Base-by-base conservation (phyloP, 1,284 basidiomycete species). In the Tilletiaria anomala region DNA sequence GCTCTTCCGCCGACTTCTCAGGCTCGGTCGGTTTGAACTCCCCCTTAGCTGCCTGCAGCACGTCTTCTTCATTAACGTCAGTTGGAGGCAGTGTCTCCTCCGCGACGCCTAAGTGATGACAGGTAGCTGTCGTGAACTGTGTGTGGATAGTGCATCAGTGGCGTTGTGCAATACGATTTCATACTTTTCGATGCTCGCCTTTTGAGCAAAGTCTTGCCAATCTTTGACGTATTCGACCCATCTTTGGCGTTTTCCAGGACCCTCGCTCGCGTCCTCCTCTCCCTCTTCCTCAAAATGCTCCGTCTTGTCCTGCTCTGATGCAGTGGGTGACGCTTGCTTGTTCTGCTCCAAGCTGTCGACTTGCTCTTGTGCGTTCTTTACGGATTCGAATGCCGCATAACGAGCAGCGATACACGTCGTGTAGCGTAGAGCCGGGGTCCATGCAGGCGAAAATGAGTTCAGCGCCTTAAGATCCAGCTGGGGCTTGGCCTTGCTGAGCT, bases 111-210 rank as follows among this genome's bases (percentile, higher is more conserved):
- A 61, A 51, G 40, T 61, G 59, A 48, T 61, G 59, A 31, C 59
- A 61, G 12, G 54, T 54, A 4, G 59, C 59, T n/a, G 44, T 56
- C 10, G 58, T 26, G 37, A 61, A 61, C 47, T 58, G 48, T 20
- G 47, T 20, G n/a, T n/a, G n/a, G n/a, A n/a, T n/a, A n/a, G n/a
- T n/a, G n/a, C n/a, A n/a, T n/a, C n/a, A n/a, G n/a, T n/a, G n/a
- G n/a, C n/a, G n/a, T n/a, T n/a, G n/a, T n/a, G n/a, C n/a, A n/a
- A n/a, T n/a, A n/a, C n/a, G n/a, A n/a, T n/a, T n/a, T n/a, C n/a
- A n/a, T n/a, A n/a, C n/a, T n/a, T n/a, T n/a, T n/a, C n/a, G n/a
- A n/a, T n/a, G n/a, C n/a, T n/a, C n/a, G n/a, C n/a, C n/a, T n/a
- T n/a, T n/a, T n/a, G n/a, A 19, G 47, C 45, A 24, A 54, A 58